Base-by-base conservation (phyloP, 1,284 basidiomycete genomes). In the Pseudozyma sp. region DNA sequence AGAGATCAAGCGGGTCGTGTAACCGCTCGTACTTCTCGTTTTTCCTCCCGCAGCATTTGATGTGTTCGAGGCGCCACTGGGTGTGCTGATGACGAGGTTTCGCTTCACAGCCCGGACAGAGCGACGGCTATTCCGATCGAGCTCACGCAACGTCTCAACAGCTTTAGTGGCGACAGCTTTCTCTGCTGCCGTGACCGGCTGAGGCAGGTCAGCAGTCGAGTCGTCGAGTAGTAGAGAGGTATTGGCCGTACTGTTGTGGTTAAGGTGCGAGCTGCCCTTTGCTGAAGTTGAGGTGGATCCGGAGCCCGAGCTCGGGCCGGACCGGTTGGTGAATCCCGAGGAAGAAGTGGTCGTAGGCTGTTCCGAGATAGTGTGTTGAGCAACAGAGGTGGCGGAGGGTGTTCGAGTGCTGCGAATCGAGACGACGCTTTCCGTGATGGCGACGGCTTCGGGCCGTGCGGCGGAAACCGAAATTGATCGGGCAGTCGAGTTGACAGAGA, bases 401-500 rank as follows among this genome's bases (percentile, higher is more conserved):
- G 14, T 44, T 13, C 16, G 43, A n/a, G 16, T 4, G 18, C 49
- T 52, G 3, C 57, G 55, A 10, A 47, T 21, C 9, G 62, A 63
- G 1, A 72, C 57, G 9, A 72, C 70, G 19, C 70, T 72, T 19
- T 63, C 70, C 4, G 64, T 67, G 12, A 5, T 52, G 4, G 64
- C 64, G 3, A 45, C 50, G 1, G 57, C 70, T 13, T 72, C 70
- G 16, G 70, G 52, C 13, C 49, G 56, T 13, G 59, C n/a, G 8
- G 55, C 52, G 5, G 56, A 63, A 2, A 74, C 48, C 3, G 66
- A 74, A 42, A 74, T 69, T 10, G 70, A 72, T 11, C 70, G 36
- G 25, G 54, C 39, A 19, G 16, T 44, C 31, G 66, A 74, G n/a
- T 69, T 63, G 36, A 74, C 59, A 14, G 70, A 74, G 5, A 68